A percentile compares a stretch with the other conserved stretches of the same genome.
Conservation (phyloP, 306 rosid species). For the Rubus parviflorus region DNA sequence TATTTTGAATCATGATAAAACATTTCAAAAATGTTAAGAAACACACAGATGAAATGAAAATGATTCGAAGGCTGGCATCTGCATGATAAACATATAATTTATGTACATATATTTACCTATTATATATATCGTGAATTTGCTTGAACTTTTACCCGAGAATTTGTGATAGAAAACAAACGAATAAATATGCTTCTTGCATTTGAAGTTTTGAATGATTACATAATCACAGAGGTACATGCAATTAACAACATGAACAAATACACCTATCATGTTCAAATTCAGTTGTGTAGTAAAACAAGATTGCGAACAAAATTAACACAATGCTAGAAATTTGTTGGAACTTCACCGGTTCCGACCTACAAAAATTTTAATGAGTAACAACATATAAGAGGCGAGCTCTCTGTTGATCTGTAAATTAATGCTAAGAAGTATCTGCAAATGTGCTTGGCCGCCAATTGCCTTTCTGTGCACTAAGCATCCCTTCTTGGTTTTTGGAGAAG, state of each 20-base stretch:
- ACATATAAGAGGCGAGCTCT: constrained; percentile 22
- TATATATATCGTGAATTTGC: too few relatives aligned
- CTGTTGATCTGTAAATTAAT: constrained; percentile 4
- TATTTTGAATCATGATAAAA: too few relatives aligned
- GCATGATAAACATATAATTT: too few relatives aligned
- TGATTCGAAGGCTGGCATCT: too few relatives aligned
- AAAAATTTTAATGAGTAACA: constrained; percentile 11
- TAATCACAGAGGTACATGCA: not conserved
- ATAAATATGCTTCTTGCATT: not conserved
- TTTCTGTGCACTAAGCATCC: constrained; percentile 75
- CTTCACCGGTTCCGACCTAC: constrained; percentile 13
- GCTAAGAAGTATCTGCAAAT: constrained; percentile 46
- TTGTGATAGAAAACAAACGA: too few relatives aligned
- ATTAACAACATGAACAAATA: not conserved
- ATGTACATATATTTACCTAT: too few relatives aligned
- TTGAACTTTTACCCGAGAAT: too few relatives aligned
- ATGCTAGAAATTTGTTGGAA: not conserved
- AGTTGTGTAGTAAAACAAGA: not conserved
- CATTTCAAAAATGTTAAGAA: too few relatives aligned
- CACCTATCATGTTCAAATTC: not conserved
- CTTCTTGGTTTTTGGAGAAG: constrained; percentile 62
- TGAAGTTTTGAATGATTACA: not conserved
- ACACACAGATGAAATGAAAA: too few relatives aligned
- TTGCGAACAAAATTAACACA: not conserved
- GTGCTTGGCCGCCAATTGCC: constrained; percentile 72